phyloP scores from a whole-genome alignment of 2,329 filamentous ascomycete genomes.

The Chaetomium sp. region DNA sequence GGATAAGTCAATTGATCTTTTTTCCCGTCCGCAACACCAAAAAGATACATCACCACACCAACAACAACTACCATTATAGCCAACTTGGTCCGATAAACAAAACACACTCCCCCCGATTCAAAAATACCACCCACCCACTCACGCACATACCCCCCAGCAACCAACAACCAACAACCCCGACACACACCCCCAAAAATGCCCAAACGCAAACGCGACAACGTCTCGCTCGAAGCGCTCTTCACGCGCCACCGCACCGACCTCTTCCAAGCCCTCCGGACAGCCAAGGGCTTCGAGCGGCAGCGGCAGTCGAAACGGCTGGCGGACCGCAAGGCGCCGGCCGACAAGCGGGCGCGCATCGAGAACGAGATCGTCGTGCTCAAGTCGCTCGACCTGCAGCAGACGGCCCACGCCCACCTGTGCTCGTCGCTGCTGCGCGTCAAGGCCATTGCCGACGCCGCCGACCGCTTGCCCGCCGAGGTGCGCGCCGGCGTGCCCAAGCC shows the following conservation, averaged over 20 bases:
- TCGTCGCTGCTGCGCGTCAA: conserved; percentile 58
- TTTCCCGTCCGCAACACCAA: conserved; percentile 4
- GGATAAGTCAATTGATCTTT: conserved; percentile 5
- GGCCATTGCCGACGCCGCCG: conserved; percentile 50
- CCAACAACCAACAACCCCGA: background rate
- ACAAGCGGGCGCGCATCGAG: conserved; percentile 62
- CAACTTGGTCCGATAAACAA: background rate
- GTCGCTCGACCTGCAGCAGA: conserved; percentile 61
- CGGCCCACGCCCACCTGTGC: conserved; percentile 58
- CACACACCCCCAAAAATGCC: conserved; percentile 45
- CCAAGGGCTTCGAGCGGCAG: conserved; percentile 77
- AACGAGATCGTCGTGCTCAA: conserved; percentile 61
- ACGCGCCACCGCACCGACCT: conserved; percentile 61
- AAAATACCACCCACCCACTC: background rate
- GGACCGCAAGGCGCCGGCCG: conserved; percentile 49
- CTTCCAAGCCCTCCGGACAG: conserved; percentile 67
- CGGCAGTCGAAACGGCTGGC: conserved; percentile 65
- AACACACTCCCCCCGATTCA: background rate
- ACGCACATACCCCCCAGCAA: too few relatives aligned
- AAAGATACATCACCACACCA: background rate
- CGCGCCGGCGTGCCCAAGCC: conserved; percentile 52
- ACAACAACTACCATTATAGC: background rate
- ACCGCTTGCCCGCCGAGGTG: conserved; percentile 53
- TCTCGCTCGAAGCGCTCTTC: conserved; percentile 54
- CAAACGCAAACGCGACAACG: conserved; percentile 58